Percentiles rank a stretch among this genome's conserved stretches.
Evolutionary conservation across 2,329 filamentous ascomycete genomes (phyloP).

Genomic region (Mycosphaerella sp.): DNA sequence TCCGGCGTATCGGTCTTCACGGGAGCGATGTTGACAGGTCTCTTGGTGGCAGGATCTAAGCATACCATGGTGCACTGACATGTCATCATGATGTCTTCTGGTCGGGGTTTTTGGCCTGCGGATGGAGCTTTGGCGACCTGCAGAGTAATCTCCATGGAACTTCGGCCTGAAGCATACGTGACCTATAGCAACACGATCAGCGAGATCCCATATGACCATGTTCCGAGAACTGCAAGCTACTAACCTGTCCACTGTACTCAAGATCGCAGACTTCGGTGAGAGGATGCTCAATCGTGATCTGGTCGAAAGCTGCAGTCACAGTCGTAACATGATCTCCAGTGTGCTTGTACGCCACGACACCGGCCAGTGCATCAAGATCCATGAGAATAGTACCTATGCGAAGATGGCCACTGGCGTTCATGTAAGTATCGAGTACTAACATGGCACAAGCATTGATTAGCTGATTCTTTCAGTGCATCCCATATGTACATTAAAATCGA

Average conservation of each 20-base stretch:
- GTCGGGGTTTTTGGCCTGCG: slow-evolving; percentile 50
- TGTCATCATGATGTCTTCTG: slow-evolving; percentile 61
- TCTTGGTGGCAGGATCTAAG: slow-evolving; percentile 61
- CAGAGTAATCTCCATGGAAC: slow-evolving; percentile 67
- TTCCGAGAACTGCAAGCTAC: background rate
- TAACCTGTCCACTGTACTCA: slow-evolving; percentile 56
- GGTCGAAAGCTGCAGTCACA: slow-evolving; percentile 58
- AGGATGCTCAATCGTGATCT: slow-evolving; percentile 63
- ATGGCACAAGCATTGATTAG: background rate
- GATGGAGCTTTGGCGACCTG: slow-evolving; percentile 63
- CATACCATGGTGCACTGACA: slow-evolving; percentile 75
- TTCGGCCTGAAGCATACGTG: slow-evolving; percentile 66
- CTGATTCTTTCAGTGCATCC: background rate
- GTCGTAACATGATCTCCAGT: slow-evolving; percentile 59
- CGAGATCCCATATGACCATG: background rate
- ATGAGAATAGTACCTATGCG: slow-evolving; percentile 68
- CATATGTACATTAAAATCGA: background rate
- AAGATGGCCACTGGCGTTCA: slow-evolving; percentile 70
- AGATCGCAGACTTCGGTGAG: slow-evolving; percentile 73
- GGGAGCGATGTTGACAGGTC: slow-evolving; percentile 57
- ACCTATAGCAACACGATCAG: slow-evolving; percentile 33
- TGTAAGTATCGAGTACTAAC: slow-evolving; percentile 67
- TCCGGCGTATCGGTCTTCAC: slow-evolving; percentile 57
- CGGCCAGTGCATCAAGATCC: slow-evolving; percentile 72
- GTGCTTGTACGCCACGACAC: slow-evolving; percentile 69